Percentiles rank a stretch among this genome's conserved stretches.
Conservation (phyloP, 139 green algal species). For the Chlamydomonas applanata region DNA sequence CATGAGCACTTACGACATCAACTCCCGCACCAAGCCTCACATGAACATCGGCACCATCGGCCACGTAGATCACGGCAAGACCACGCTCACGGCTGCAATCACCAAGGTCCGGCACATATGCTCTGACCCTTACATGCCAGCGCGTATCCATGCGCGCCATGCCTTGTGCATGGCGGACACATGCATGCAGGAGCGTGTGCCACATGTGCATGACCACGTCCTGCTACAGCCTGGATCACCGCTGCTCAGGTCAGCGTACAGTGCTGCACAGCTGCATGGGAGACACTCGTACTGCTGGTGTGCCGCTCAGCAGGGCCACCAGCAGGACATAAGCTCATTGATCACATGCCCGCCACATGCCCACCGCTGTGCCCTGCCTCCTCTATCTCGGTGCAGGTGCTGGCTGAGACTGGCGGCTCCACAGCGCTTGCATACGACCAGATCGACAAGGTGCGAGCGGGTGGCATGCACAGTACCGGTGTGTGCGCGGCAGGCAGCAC, state of each 20-base stretch:
- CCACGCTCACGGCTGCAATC: slow-evolving; percentile 95
- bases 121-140: too few relatives aligned
- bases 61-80: slow-evolving; percentile 99
- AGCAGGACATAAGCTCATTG: too few relatives aligned
- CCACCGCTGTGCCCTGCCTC: not conserved
- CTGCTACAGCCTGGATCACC: too few relatives aligned
- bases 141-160: too few relatives aligned
- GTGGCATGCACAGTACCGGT: slow-evolving; percentile 2
- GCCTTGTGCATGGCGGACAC: too few relatives aligned
- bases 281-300: too few relatives aligned
- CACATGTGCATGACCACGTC: too few relatives aligned
- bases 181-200: too few relatives aligned
- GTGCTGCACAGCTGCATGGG: too few relatives aligned
- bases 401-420: slow-evolving; percentile 80
- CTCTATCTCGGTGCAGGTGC: slow-evolving; percentile 60
- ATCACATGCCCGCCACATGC: too few relatives aligned
- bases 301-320: too few relatives aligned
- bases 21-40: slow-evolving; percentile 90
- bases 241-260: too few relatives aligned
- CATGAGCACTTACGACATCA: slow-evolving; percentile 80
- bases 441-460: slow-evolving; percentile 93
- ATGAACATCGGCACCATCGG: slow-evolving; percentile 98
- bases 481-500: not conserved
- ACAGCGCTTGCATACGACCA: slow-evolving; percentile 90
- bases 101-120: slow-evolving; percentile 80